These are phyloP conservation scores for Bipolaris oryzae DNA, from an alignment of 2,329 filamentous ascomycete genomes.

Conservation along the genomic window DNA sequence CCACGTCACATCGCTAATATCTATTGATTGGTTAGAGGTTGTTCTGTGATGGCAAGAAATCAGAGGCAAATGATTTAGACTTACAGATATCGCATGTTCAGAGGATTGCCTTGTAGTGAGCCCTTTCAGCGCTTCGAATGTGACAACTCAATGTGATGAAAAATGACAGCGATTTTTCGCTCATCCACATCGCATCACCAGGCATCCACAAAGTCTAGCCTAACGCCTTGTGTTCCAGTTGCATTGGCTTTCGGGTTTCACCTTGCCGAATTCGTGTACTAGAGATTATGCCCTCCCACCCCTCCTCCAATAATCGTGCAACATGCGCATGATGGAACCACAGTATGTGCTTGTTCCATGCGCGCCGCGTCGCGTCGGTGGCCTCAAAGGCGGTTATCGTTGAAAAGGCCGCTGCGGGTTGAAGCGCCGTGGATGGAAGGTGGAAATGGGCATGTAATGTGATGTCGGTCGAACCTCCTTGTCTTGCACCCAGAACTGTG, in stretches of 20 bases:
- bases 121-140: slow-evolving; percentile 28
- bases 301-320: slow-evolving; percentile 26
- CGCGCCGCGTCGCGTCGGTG: slow-evolving; percentile 8
- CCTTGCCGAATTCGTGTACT: slow-evolving; percentile 22
- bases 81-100: slow-evolving; percentile 10
- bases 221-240: slow-evolving; percentile 33
- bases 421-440: slow-evolving; percentile 16
- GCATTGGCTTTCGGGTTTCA: slow-evolving; percentile 29
- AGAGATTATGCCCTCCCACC: slow-evolving; percentile 20
- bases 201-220: slow-evolving; percentile 16
- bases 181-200: slow-evolving; percentile 13
- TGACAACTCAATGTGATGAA: slow-evolving; percentile 25
- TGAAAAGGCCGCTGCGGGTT: slow-evolving; percentile 1
- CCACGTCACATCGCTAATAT: neutral
- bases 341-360: slow-evolving; percentile 9
- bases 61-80: slow-evolving; percentile 17
- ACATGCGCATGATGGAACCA: neutral
- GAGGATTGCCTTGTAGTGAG: slow-evolving; percentile 20
- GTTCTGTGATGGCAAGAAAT: slow-evolving; percentile 3
- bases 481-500: neutral
- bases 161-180: neutral
- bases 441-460: slow-evolving; percentile 17
- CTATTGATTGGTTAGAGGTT: slow-evolving; percentile 24
- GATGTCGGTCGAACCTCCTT: slow-evolving; percentile 1
- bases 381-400: slow-evolving; percentile 20